Base-by-base conservation (phyloP, 106 monocot genomes). In the Vanilla planifolia region DNA sequence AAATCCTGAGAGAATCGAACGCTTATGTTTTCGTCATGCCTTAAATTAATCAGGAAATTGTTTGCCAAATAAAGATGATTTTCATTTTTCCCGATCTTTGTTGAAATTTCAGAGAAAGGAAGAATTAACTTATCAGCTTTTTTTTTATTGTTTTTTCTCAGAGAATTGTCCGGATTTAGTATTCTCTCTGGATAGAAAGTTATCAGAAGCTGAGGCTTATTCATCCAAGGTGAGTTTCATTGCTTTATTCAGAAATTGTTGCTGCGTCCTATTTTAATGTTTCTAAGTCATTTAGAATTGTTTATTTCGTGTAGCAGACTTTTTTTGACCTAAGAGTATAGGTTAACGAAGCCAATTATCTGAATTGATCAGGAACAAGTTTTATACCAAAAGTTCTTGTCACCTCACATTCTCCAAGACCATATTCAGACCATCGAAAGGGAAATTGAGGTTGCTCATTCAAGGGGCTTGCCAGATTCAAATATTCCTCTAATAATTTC, bases 281-380 rank as follows among this genome's bases (percentile, higher is more conserved):
- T 45, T 16, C 17, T 17, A 17, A 45, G 20, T 20, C 3, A 17
- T 20, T 45, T 5, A 20, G n/a, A 17, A 19, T 19, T 45, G 17
- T 5, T 45, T 45, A 20, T n/a, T n/a, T n/a, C n/a, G n/a, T n/a
- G n/a, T n/a, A n/a, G n/a, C n/a, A n/a, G n/a, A n/a, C n/a, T n/a
- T n/a, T n/a, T n/a, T n/a, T n/a, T n/a, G n/a, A n/a, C n/a, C n/a
- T n/a, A n/a, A n/a, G n/a, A n/a, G n/a, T n/a, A n/a, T n/a, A n/a
- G n/a, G n/a, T n/a, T n/a, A n/a, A n/a, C n/a, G n/a, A n/a, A n/a
- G n/a, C n/a, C n/a, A n/a, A n/a, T n/a, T n/a, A n/a, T n/a, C n/a
- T n/a, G n/a, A n/a, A n/a, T n/a, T n/a, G n/a, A n/a, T 39, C 59
- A 80, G 80, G 74, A 80, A 2, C 80, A 80, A 32, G 80, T 80